Evolutionary conservation across 371 early-diverging fungal genomes (phyloP).

Genomic region (Mucor circinelloides): DNA sequence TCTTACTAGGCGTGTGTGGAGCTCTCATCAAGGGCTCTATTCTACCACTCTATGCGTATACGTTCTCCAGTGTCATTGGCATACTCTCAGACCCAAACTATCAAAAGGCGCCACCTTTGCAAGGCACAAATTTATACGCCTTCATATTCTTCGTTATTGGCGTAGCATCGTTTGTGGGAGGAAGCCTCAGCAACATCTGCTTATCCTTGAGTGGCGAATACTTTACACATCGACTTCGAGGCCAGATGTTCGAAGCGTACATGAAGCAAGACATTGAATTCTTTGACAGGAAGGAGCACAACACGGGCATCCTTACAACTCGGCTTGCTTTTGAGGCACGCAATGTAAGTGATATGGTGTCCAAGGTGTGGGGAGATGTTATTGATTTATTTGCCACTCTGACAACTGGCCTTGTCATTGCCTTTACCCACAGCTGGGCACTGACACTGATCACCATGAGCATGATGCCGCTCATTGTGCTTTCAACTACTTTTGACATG

Average conservation of each 20-base stretch:
- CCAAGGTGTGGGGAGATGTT: constrained; percentile 61
- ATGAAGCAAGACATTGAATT: constrained; percentile 81
- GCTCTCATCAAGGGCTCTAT: constrained; percentile 57
- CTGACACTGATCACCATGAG: constrained; percentile 52
- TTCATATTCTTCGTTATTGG: constrained; percentile 75
- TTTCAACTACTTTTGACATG: constrained; percentile 30
- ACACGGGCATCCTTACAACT: constrained; percentile 75
- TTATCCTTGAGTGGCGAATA: constrained; percentile 54
- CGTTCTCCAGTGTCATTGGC: constrained; percentile 40
- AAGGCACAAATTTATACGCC: constrained; percentile 70
- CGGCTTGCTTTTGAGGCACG: constrained; percentile 79
- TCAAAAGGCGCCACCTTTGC: constrained; percentile 18
- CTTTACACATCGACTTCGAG: constrained; percentile 59
- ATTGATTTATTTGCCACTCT: constrained; percentile 48
- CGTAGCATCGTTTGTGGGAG: constrained; percentile 48
- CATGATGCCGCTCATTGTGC: constrained; percentile 40
- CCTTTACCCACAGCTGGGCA: constrained; percentile 48
- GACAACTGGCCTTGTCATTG: constrained; percentile 24
- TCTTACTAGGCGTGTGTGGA: constrained; percentile 44
- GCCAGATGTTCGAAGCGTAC: constrained; percentile 54
- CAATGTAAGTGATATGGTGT: constrained; percentile 61
- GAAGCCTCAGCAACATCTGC: constrained; percentile 16
- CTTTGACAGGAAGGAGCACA: constrained; percentile 82
- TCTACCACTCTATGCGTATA: constrained; percentile 50
- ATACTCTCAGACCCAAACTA: neutral